Conservation (phyloP, 371 early-diverging fungal genomes). For the Mucor piriformis region DNA sequence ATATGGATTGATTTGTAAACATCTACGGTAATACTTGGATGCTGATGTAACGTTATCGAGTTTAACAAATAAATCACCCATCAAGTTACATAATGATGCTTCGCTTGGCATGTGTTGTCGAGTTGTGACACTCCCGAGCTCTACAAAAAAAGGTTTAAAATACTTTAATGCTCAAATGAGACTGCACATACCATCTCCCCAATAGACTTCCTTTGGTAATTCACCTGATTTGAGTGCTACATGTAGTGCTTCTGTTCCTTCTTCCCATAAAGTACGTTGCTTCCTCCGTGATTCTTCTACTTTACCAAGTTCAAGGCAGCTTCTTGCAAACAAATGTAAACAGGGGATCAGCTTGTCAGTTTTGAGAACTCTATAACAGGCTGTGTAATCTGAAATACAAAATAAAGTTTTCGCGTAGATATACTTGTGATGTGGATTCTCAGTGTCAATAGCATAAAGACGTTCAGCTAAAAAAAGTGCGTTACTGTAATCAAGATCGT, state of each 20-base stretch:
- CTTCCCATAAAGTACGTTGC: conserved; percentile 44
- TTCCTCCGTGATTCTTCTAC: conserved; percentile 41
- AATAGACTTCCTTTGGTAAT: conserved; percentile 19
- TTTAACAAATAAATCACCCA: conserved; percentile 45
- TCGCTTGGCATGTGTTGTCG: conserved; percentile 39
- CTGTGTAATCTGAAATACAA: conserved; percentile 39
- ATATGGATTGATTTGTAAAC: conserved; percentile 33
- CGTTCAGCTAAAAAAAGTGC: conserved; percentile 53
- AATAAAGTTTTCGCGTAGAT: conserved; percentile 48
- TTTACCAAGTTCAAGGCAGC: conserved; percentile 51
- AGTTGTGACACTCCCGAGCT: conserved; percentile 32
- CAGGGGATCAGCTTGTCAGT: conserved; percentile 30
- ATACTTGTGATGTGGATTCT: conserved; percentile 38
- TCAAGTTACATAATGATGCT: conserved; percentile 30
- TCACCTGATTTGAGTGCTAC: conserved; percentile 12
- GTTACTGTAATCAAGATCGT: conserved; percentile 45
- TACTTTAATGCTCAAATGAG: not conserved
- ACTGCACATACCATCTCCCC: conserved; percentile 49
- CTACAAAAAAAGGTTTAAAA: conserved; percentile 22
- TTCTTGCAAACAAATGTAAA: conserved; percentile 45
- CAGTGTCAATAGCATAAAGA: conserved; percentile 46
- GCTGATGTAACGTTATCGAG: conserved; percentile 40
- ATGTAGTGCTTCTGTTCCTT: conserved; percentile 47
- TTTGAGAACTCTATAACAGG: conserved; percentile 35
- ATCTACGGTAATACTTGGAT: conserved; percentile 19